Percentiles rank a stretch among this genome's conserved stretches.
Conservation (phyloP, 2,329 filamentous ascomycete genomes). For the Aureobasidium leucospermi region DNA sequence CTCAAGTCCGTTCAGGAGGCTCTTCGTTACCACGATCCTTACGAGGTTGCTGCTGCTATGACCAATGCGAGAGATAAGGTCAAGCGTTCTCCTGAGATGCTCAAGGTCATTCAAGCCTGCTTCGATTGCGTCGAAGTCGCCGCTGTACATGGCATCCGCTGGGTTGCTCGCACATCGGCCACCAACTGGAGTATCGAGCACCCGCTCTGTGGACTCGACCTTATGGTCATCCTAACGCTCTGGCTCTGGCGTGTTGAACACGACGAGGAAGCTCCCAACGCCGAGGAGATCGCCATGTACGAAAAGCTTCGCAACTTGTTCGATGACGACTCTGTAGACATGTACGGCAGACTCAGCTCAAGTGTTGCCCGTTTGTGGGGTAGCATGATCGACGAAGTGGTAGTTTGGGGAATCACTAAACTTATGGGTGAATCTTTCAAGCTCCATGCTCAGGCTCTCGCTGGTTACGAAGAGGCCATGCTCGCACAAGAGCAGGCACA, state of each 20-base stretch:
- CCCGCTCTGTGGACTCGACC: slow-evolving; percentile 88
- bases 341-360: slow-evolving; percentile 78
- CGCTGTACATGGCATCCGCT: slow-evolving; percentile 86
- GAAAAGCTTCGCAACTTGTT: slow-evolving; percentile 86
- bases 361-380: slow-evolving; percentile 93
- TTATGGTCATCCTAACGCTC: slow-evolving; percentile 94
- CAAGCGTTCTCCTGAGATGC: slow-evolving; percentile 92
- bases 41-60: slow-evolving; percentile 96
- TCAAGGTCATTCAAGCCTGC: slow-evolving; percentile 96
- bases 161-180: slow-evolving; percentile 94
- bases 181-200: slow-evolving; percentile 99
- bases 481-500: slow-evolving; percentile 38
- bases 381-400: slow-evolving; percentile 95
- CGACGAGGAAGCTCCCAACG: slow-evolving; percentile 83
- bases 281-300: slow-evolving; percentile 83
- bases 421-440: slow-evolving; percentile 98
- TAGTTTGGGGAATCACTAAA: slow-evolving; percentile 95
- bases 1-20: slow-evolving; percentile 94
- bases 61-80: slow-evolving; percentile 88
- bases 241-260: slow-evolving; percentile 99
- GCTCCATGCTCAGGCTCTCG: slow-evolving; percentile 86
- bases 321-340: slow-evolving; percentile 80
- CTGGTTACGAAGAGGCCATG: slow-evolving; percentile 83
- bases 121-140: slow-evolving; percentile 97
- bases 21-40: slow-evolving; percentile 91